Percentiles rank a stretch among this genome's conserved stretches.
Evolutionary conservation across 352 stramenopile species (phyloP).

Genomic region (Hyaloperonospora brassicae): DNA sequence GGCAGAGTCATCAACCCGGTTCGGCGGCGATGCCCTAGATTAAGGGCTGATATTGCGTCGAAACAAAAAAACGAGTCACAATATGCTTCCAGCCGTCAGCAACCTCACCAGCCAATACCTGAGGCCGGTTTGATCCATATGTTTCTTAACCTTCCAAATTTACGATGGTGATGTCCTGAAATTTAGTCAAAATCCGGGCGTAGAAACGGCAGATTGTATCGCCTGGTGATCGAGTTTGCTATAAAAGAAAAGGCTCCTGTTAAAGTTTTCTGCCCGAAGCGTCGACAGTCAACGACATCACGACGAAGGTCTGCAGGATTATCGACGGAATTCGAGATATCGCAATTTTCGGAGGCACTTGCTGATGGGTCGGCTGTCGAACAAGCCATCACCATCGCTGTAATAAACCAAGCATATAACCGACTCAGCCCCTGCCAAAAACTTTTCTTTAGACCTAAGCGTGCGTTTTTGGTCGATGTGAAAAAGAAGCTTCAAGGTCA

Average conservation of each 20-base stretch:
- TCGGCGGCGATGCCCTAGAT: not conserved
- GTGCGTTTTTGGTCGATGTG: not conserved
- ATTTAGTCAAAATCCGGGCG: no score
- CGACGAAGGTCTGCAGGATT: not conserved
- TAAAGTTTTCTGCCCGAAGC: not conserved
- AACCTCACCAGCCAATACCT: not conserved
- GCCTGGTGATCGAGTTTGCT: not conserved
- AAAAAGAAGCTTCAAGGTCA: not conserved
- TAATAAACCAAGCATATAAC: no score
- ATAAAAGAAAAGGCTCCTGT: not conserved
- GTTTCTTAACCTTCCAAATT: not conserved
- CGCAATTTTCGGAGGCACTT: no score
- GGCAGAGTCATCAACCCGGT: not conserved
- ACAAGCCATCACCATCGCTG: no score
- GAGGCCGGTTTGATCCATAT: not conserved
- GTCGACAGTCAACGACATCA: not conserved
- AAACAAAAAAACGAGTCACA: not conserved
- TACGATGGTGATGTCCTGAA: not conserved
- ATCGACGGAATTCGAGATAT: no score
- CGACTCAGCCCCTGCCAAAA: not conserved
- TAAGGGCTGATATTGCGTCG: not conserved
- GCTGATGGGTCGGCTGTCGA: no score
- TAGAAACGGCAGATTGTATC: no score
- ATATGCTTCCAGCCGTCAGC: not conserved
- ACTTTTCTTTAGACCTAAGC: not conserved